Conservation (phyloP, 2,329 filamentous ascomycete species). For the Xylariomycetidae sp. region DNA sequence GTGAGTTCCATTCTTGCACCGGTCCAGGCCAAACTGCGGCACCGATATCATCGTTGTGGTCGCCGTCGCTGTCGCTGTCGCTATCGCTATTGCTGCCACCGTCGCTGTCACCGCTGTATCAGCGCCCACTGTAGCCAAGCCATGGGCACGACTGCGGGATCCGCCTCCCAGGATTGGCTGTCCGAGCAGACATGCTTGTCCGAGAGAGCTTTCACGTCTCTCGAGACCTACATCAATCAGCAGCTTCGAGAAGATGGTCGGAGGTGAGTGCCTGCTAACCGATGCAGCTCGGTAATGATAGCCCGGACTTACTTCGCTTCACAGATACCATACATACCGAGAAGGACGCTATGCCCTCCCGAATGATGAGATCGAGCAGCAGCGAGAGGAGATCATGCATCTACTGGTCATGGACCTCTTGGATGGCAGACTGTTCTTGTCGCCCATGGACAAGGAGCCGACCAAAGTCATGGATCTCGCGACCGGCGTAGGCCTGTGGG, state of each 20-base stretch:
- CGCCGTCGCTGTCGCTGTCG: no score
- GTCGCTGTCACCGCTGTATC: no score
- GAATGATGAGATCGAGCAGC: slow-evolving; percentile 35
- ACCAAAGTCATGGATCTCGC: slow-evolving; percentile 15
- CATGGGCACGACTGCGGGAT: background rate
- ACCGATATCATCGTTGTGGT: no score
- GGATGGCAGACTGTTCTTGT: slow-evolving; percentile 15
- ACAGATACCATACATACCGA: slow-evolving; percentile 30
- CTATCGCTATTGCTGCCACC: no score
- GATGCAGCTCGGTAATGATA: background rate
- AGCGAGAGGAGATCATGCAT: slow-evolving; percentile 36
- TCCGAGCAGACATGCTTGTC: no score
- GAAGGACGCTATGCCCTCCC: slow-evolving; percentile 30
- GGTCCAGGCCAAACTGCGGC: no score
- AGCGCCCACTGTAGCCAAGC: no score
- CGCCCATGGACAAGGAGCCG: slow-evolving; percentile 12
- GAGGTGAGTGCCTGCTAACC: slow-evolving; percentile 9
- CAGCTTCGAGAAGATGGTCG: slow-evolving; percentile 14
- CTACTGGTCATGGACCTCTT: slow-evolving; percentile 30
- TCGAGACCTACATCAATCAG: slow-evolving; percentile 6
- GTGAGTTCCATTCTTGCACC: no score
- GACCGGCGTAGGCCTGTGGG: slow-evolving; percentile 15
- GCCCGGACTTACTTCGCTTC: slow-evolving; percentile 4
- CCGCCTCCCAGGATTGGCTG: slow-evolving; percentile 5
- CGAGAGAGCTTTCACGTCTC: slow-evolving; percentile 9